Conservation (phyloP, 768 basidiomycete species). For the Serendipita indica region DNA sequence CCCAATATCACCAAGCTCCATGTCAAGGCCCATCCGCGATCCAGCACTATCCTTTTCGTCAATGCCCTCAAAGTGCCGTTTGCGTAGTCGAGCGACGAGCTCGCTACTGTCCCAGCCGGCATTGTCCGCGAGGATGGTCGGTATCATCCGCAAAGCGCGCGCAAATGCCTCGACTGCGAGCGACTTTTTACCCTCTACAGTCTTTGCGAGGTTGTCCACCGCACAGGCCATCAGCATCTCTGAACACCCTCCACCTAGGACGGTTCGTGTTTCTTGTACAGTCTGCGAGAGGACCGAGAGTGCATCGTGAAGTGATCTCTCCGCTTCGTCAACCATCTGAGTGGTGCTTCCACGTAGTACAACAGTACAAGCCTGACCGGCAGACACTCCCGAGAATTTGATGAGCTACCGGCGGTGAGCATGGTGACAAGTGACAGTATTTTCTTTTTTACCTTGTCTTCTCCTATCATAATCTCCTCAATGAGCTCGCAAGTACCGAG, state of each 20-base stretch:
- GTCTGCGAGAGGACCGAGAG: constrained; percentile 95
- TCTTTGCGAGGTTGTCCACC: constrained; percentile 75
- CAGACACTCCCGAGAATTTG: constrained; percentile 98
- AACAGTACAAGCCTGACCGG: constrained; percentile 94
- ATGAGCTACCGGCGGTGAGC: constrained; percentile 51
- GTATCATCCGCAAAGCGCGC: constrained; percentile 82
- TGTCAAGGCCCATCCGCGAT: constrained; percentile 68
- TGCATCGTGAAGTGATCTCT: constrained; percentile 93
- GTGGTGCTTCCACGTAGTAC: constrained; percentile 93
- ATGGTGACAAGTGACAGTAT: neutral
- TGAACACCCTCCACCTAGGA: constrained; percentile 91
- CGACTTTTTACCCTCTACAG: constrained; percentile 86
- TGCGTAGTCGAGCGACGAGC: constrained; percentile 73
- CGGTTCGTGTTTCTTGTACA: constrained; percentile 88
- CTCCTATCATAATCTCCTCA: constrained; percentile 98
- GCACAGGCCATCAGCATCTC: constrained; percentile 97
- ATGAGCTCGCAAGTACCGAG: constrained; percentile 88
- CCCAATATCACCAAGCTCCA: constrained; percentile 70
- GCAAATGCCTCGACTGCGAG: constrained; percentile 89
- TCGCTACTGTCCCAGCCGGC: constrained; percentile 97
- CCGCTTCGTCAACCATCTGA: constrained; percentile 99
- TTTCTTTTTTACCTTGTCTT: constrained; percentile 65
- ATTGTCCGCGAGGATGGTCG: constrained; percentile 92
- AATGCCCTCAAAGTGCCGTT: constrained; percentile 80
- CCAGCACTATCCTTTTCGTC: constrained; percentile 27